phyloP scores from a whole-genome alignment of 768 basidiomycete genomes.

The Macrolepiota fuliginosa region DNA sequence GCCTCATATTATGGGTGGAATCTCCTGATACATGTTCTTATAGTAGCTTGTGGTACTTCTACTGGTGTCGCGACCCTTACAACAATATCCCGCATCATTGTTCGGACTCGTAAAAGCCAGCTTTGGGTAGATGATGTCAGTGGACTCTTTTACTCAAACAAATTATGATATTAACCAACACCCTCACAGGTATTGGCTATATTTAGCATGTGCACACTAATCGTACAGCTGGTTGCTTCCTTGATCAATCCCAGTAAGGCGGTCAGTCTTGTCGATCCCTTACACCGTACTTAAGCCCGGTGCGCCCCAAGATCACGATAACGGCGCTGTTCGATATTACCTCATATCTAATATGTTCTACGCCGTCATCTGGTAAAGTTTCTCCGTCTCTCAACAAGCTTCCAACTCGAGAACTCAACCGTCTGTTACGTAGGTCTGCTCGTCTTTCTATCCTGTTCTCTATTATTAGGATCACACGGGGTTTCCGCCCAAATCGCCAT shows the following conservation, averaged over 20 bases:
- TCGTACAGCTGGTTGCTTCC: background rate
- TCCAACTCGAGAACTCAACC: background rate
- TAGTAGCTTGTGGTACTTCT: background rate
- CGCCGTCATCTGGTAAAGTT: constrained; percentile 32
- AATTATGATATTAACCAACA: background rate
- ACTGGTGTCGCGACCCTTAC: background rate
- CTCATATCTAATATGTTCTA: constrained; percentile 35
- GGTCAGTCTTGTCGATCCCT: background rate
- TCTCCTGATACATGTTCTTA: too few species aligned
- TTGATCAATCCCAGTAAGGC: background rate
- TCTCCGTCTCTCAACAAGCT: background rate
- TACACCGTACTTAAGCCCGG: background rate
- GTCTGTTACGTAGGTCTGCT: background rate
- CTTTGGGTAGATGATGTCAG: constrained; percentile 9
- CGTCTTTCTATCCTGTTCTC: constrained; percentile 32
- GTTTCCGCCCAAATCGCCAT: background rate
- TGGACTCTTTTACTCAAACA: background rate
- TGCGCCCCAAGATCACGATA: background rate
- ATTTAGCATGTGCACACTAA: background rate
- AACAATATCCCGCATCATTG: background rate
- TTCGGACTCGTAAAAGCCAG: background rate
- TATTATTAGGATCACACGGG: constrained; percentile 47
- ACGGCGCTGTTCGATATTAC: constrained; percentile 29
- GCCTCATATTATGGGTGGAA: too few species aligned
- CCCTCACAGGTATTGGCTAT: background rate